phyloP scores from a whole-genome alignment of 192 early-diverging fungal species.

The Coemansia sp. region DNA sequence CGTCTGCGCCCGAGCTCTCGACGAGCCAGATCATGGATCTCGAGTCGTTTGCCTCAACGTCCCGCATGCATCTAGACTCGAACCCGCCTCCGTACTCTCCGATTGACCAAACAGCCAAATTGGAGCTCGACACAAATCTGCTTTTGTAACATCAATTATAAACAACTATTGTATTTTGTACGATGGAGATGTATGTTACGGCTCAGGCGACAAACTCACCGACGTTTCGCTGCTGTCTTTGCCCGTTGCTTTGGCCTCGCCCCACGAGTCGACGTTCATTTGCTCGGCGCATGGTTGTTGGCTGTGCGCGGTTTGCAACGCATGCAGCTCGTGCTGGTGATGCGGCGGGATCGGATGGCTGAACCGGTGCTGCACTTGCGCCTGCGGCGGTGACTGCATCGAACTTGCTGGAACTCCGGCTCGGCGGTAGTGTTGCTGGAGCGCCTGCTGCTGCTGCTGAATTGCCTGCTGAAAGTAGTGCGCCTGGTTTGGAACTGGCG shows the following conservation, averaged over 20 bases:
- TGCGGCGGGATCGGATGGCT: slow-evolving; percentile 4
- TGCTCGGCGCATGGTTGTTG: neutral
- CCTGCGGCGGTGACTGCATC: neutral
- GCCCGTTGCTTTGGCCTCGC: slow-evolving; percentile 5
- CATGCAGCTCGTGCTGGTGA: slow-evolving; percentile 6
- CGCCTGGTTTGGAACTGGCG: neutral
- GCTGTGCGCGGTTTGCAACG: neutral
- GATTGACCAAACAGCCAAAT: neutral
- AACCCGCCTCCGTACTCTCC: neutral
- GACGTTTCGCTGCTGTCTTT: slow-evolving; percentile 47
- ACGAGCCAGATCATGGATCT: neutral
- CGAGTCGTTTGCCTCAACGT: neutral
- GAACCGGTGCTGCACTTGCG: neutral
- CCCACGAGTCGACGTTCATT: neutral
- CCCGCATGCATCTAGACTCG: neutral
- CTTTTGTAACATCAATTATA: neutral
- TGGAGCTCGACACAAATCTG: neutral
- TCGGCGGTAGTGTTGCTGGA: neutral
- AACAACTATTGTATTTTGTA: neutral
- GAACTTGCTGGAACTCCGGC: neutral
- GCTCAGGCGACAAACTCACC: slow-evolving; percentile 38
- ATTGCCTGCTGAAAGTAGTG: slow-evolving; percentile 13
- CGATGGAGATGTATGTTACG: neutral
- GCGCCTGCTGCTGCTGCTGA: slow-evolving; percentile 1
- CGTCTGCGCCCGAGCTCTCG: neutral